Percentiles rank a stretch among this genome's conserved stretches.
Evolutionary conservation across 2,329 filamentous ascomycete genomes (phyloP).

Genomic region (Arthrobotrys sinensis): DNA sequence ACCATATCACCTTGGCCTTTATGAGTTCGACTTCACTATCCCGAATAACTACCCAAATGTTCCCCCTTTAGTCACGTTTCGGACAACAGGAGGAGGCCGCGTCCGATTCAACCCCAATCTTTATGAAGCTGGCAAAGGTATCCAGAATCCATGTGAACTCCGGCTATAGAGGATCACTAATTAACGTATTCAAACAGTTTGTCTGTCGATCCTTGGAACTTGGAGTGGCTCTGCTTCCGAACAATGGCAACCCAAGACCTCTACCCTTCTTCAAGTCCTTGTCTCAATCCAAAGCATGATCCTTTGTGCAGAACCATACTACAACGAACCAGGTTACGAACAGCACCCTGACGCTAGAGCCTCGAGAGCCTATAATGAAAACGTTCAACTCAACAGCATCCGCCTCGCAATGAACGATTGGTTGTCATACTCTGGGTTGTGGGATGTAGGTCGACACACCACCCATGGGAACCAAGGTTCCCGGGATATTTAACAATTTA

Average conservation of each 20-base stretch:
- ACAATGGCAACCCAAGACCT: constrained; percentile 69
- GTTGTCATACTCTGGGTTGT: constrained; percentile 31
- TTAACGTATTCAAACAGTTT: constrained; percentile 67
- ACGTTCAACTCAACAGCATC: constrained; percentile 45
- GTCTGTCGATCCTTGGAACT: constrained; percentile 71
- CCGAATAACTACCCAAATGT: constrained; percentile 67
- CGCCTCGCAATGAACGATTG: constrained; percentile 31
- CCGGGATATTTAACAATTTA: not conserved
- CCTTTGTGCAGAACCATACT: constrained; percentile 72
- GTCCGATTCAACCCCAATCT: constrained; percentile 72
- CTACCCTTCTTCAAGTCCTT: constrained; percentile 72
- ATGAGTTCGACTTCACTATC: constrained; percentile 73
- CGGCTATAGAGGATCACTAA: constrained; percentile 1
- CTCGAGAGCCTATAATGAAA: constrained; percentile 36
- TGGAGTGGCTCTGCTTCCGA: constrained; percentile 69
- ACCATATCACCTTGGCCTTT: constrained; percentile 73
- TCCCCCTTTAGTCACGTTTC: constrained; percentile 69
- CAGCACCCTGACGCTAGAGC: not conserved
- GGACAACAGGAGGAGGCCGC: constrained; percentile 69
- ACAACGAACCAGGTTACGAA: constrained; percentile 71
- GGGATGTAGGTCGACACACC: constrained; percentile 29
- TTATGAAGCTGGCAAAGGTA: constrained; percentile 70
- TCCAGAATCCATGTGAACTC: not conserved
- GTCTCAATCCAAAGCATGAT: constrained; percentile 75
- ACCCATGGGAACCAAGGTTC: not conserved